Evolutionary conservation across 805 yeast species (phyloP).

Genomic region (Monosporozyma aerobia): DNA sequence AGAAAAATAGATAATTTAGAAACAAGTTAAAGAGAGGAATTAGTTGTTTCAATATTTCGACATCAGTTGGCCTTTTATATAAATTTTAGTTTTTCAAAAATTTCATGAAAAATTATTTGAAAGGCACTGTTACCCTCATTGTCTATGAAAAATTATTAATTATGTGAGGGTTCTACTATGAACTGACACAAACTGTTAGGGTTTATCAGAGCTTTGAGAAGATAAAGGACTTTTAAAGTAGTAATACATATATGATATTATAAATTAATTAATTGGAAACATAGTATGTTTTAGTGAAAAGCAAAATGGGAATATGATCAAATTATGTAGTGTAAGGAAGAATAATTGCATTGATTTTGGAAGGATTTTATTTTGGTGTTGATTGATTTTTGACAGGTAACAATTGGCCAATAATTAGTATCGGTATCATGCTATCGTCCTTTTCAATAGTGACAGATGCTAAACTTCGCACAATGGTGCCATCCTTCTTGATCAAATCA

Average conservation of each 20-base stretch:
- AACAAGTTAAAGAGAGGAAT: background rate
- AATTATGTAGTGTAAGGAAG: background rate
- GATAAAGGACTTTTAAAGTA: background rate
- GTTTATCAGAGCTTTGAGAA: background rate
- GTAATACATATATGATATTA: background rate
- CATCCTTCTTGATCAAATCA: background rate
- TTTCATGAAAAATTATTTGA: background rate
- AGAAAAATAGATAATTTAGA: background rate
- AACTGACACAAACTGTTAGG: background rate
- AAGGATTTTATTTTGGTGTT: background rate
- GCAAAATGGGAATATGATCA: background rate
- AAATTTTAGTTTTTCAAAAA: constrained; percentile 16
- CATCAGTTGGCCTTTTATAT: constrained; percentile 3
- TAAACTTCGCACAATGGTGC: background rate
- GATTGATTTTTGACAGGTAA: constrained; percentile 29
- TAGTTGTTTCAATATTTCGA: background rate
- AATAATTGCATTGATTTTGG: no score
- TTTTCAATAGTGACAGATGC: constrained; percentile 50
- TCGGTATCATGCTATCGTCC: constrained; percentile 76
- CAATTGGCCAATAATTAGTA: constrained; percentile 76
- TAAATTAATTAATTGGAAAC: no score
- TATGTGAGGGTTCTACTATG: background rate
- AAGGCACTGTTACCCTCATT: background rate
- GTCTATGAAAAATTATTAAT: background rate
- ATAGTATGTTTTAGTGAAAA: background rate